Percentiles rank a stretch among this genome's conserved stretches.
phyloP scores from a whole-genome alignment of 2,329 filamentous ascomycete species.

The Arthrobotrys pseudoclavata region DNA sequence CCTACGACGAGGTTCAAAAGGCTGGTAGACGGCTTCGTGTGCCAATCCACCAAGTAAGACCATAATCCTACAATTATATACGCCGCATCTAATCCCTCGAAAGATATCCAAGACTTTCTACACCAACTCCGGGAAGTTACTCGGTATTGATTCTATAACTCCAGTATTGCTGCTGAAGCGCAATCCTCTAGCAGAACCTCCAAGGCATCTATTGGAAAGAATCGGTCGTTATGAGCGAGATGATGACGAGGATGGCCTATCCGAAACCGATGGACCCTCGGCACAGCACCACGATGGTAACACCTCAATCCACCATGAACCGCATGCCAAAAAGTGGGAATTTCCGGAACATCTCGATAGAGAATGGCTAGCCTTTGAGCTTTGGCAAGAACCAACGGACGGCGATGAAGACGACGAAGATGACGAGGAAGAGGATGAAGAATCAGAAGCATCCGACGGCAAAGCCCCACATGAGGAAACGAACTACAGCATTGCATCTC shows the following conservation, averaged over 20 bases:
- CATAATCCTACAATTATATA: background rate
- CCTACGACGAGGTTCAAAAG: conserved; percentile 74
- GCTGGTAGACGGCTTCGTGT: conserved; percentile 78
- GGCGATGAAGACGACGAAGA: conserved; percentile 70
- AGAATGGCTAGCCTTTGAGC: conserved; percentile 92
- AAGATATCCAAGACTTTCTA: conserved; percentile 90
- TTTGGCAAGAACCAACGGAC: conserved; percentile 76
- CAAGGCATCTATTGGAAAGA: conserved; percentile 72
- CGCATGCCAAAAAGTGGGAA: conserved; percentile 69
- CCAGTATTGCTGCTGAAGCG: conserved; percentile 81
- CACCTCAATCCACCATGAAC: conserved; percentile 64
- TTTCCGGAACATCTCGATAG: conserved; percentile 83
- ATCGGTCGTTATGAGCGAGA: conserved; percentile 64
- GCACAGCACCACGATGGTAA: conserved; percentile 63
- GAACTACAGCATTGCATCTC: conserved; percentile 41
- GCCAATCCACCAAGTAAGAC: conserved; percentile 73
- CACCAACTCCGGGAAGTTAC: conserved; percentile 87
- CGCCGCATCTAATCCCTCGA: background rate
- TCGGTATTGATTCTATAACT: conserved; percentile 83
- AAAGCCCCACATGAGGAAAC: conserved; percentile 20
- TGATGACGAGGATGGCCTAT: conserved; percentile 63
- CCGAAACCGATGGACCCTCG: conserved; percentile 61
- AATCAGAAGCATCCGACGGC: conserved; percentile 60
- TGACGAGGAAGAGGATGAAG: conserved; percentile 66
- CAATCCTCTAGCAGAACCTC: conserved; percentile 75